phyloP scores from a whole-genome alignment of 345 rosid genomes.

The Citrus medica region DNA sequence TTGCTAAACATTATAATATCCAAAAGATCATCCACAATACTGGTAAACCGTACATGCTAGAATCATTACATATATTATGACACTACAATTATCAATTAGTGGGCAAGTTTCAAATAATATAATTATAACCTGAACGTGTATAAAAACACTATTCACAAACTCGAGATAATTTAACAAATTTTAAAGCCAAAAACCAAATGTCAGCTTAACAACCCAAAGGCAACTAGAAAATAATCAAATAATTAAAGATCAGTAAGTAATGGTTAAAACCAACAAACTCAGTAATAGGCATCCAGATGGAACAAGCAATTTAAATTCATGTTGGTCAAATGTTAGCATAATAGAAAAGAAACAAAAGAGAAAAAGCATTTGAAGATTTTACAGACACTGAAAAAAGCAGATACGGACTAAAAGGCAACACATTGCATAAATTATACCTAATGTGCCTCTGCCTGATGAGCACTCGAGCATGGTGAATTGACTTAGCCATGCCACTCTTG shows the following conservation, averaged over 20 bases:
- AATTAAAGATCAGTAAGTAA: no score
- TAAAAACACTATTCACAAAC: not conserved
- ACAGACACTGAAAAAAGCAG: not conserved
- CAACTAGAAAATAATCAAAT: no score
- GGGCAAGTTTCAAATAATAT: not conserved
- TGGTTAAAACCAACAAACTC: not conserved
- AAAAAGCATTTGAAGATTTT: not conserved
- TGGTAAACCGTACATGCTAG: not conserved
- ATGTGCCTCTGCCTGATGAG: constrained; percentile 43
- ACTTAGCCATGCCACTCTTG: constrained; percentile 28
- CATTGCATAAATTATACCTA: constrained; percentile 17
- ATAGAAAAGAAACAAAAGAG: not conserved
- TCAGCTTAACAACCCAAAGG: no score
- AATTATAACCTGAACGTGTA: not conserved
- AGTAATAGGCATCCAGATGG: not conserved
- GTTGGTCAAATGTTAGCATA: not conserved
- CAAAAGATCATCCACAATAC: not conserved
- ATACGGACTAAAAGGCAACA: not conserved
- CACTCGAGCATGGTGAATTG: constrained; percentile 38
- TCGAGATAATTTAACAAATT: not conserved
- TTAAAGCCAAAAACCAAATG: not conserved
- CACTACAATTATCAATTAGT: not conserved
- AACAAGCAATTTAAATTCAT: not conserved
- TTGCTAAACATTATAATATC: not conserved
- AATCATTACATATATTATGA: not conserved